Evolutionary conservation across 306 rosid species (phyloP).

Genomic region (Cicer pinnatifidum): DNA sequence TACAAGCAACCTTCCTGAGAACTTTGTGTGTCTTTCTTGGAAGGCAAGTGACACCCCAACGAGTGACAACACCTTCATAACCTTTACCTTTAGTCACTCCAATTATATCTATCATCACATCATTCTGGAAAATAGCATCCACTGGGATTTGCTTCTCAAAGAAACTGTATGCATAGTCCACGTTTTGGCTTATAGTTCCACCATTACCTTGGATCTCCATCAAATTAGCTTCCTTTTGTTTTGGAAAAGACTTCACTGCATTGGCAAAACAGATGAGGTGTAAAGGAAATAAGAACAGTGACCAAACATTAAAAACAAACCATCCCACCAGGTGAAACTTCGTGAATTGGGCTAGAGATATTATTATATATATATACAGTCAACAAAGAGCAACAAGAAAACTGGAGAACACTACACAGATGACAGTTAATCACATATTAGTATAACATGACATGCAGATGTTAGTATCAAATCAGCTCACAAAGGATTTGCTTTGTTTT

Average conservation of each 20-base stretch:
- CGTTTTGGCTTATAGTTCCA: slow-evolving; percentile 71
- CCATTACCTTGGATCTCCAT: slow-evolving; percentile 91
- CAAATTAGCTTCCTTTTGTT: slow-evolving; percentile 87
- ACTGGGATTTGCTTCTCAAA: slow-evolving; percentile 81
- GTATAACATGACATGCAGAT: neutral
- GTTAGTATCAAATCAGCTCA: neutral
- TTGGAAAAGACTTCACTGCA: slow-evolving; percentile 84
- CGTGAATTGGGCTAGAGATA: neutral
- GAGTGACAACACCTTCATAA: slow-evolving; percentile 86
- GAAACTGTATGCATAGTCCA: slow-evolving; percentile 71
- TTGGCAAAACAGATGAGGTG: neutral
- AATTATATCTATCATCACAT: slow-evolving; percentile 85
- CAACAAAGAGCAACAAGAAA: neutral
- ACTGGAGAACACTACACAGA: neutral
- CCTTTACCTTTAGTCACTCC: slow-evolving; percentile 93
- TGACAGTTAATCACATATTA: neutral
- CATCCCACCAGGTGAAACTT: neutral
- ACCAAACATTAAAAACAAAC: neutral
- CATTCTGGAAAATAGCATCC: slow-evolving; percentile 81
- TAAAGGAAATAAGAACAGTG: neutral
- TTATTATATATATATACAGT: neutral
- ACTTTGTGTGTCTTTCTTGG: slow-evolving; percentile 92
- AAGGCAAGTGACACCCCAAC: slow-evolving; percentile 91
- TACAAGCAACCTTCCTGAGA: slow-evolving; percentile 89
- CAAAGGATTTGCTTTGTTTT: neutral